A percentile compares a stretch with the other conserved stretches of the same genome.
These are phyloP conservation scores for Ophiostoma tasmaniense DNA, from an alignment of 2,329 filamentous ascomycete species.

Conservation along the genomic window DNA sequence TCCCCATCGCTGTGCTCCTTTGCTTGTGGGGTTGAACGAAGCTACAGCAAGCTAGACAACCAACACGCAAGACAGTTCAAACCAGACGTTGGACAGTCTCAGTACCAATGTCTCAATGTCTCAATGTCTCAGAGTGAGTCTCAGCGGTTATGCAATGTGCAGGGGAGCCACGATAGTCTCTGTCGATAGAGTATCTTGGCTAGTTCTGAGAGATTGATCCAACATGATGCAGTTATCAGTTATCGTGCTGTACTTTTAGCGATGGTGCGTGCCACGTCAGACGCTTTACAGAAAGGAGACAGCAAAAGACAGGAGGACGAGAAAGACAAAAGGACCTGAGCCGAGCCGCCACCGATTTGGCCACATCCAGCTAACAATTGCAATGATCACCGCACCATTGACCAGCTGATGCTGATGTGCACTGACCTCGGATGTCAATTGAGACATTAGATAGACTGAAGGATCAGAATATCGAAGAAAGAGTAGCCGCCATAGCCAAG, in stretches of 20 bases:
- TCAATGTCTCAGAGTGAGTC: background rate
- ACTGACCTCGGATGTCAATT: background rate
- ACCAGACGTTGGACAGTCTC: background rate
- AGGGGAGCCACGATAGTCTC: background rate
- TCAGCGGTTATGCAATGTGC: background rate
- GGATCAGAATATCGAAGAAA: background rate
- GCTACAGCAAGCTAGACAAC: background rate
- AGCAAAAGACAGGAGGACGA: background rate
- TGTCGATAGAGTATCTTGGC: background rate
- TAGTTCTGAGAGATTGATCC: background rate
- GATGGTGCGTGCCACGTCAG: background rate
- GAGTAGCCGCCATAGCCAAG: background rate
- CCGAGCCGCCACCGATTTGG: background rate
- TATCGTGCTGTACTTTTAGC: background rate
- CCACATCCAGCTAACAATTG: no score
- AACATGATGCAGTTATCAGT: background rate
- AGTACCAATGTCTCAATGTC: background rate
- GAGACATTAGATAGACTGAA: background rate
- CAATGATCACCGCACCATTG: no score
- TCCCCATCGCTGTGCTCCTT: background rate
- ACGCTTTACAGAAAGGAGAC: background rate
- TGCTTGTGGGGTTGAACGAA: background rate
- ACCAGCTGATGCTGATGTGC: background rate
- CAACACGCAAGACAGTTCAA: background rate
- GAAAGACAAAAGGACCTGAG: background rate